Conservation (phyloP, 1,284 basidiomycete genomes). For the Ustilago xerochloae region DNA sequence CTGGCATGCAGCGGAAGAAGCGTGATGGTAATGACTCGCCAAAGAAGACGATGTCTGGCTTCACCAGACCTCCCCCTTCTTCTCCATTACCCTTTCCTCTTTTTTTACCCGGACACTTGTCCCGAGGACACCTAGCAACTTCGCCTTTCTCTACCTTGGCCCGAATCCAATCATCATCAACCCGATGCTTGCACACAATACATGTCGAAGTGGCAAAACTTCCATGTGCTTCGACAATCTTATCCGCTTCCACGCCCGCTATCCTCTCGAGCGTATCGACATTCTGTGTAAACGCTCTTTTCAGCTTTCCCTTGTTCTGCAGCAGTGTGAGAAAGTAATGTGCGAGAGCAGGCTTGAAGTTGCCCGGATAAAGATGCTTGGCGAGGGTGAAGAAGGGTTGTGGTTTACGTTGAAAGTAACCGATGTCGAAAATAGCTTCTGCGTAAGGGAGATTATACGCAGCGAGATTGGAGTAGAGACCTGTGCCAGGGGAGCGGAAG, state of each 20-base stretch:
- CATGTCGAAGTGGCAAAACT: conserved; percentile 70
- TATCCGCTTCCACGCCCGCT: conserved; percentile 79
- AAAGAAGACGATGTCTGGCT: conserved; percentile 68
- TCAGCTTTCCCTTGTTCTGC: conserved; percentile 75
- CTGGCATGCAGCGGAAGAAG: conserved; percentile 65
- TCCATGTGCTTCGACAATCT: conserved; percentile 93
- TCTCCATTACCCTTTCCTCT: conserved; percentile 1
- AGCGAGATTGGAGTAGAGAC: conserved; percentile 72
- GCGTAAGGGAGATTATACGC: conserved; percentile 72
- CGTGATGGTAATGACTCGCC: conserved; percentile 63
- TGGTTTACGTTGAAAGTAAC: conserved; percentile 69
- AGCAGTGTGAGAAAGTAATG: conserved; percentile 90
- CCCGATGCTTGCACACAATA: conserved; percentile 50
- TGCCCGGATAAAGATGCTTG: conserved; percentile 88
- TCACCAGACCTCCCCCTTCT: conserved; percentile 54
- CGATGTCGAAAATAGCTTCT: conserved; percentile 73
- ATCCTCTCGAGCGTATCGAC: conserved; percentile 89
- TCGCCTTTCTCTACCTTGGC: conserved; percentile 48
- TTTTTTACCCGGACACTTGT: conserved; percentile 26
- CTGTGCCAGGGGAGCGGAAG: conserved; percentile 71
- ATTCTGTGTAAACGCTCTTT: conserved; percentile 81
- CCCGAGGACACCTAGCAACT: conserved; percentile 56
- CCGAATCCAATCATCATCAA: conserved; percentile 55
- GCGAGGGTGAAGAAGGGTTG: conserved; percentile 69
- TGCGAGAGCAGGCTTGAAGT: conserved; percentile 84